Evolutionary conservation across 176 grass and related monocot species (phyloP).

Genomic region (Juncus inflexus): DNA sequence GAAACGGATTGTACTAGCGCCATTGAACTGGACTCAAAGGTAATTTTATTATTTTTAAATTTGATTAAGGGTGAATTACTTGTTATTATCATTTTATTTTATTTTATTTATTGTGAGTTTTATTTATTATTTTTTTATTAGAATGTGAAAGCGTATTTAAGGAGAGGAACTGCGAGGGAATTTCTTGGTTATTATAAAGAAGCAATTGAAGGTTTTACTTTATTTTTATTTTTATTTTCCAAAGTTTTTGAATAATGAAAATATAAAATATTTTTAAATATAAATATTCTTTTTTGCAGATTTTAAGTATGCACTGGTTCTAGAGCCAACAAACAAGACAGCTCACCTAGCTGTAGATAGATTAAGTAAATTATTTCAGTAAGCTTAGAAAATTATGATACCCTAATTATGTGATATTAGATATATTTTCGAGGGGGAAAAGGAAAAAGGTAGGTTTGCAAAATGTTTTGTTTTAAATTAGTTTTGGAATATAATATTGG

Average conservation of each 20-base stretch:
- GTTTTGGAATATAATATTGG: not conserved
- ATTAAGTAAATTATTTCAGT: conserved; percentile 87
- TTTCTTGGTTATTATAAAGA: conserved; percentile 93
- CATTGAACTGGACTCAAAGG: conserved; percentile 92
- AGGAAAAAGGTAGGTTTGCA: conserved; percentile 2
- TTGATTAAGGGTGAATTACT: not conserved
- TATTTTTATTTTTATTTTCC: not conserved
- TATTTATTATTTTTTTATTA: conserved; percentile 21
- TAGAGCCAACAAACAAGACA: conserved; percentile 94
- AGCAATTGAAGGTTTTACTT: conserved; percentile 73
- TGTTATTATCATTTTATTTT: too few relatives aligned
- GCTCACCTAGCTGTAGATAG: conserved; percentile 60
- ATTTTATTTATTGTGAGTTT: not conserved
- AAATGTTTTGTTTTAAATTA: conserved; percentile 10
- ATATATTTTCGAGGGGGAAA: not conserved
- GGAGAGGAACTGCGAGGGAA: conserved; percentile 90
- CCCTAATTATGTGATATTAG: not conserved
- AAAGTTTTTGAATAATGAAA: not conserved
- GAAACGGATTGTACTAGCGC: conserved; percentile 85
- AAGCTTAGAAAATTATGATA: conserved; percentile 8
- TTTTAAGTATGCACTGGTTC: conserved; percentile 88
- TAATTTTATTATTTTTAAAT: conserved; percentile 25
- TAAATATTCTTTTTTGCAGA: conserved; percentile 43
- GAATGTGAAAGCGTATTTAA: conserved; percentile 94
- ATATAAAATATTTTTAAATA: not conserved